Evolutionary conservation across 202 grass and related monocot species (phyloP).

Genomic region (Saccharum hybrid): DNA sequence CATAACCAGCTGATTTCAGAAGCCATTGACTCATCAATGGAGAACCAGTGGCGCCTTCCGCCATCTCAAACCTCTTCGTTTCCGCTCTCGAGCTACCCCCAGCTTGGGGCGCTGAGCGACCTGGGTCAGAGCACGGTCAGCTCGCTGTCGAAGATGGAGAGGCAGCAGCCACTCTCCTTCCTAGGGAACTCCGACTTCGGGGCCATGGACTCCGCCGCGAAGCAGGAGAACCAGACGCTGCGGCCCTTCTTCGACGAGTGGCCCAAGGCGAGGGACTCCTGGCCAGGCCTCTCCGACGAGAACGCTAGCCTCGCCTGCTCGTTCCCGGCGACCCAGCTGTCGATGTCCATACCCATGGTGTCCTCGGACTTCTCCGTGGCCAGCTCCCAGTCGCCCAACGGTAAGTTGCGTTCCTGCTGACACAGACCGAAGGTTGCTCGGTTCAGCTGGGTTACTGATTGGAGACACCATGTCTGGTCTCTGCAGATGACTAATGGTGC

Average conservation of each 20-base stretch:
- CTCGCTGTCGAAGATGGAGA: constrained; percentile 48
- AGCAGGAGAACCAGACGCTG: constrained; percentile 66
- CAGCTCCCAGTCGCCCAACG: constrained; percentile 72
- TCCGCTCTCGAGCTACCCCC: constrained; percentile 50
- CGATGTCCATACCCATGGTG: constrained; percentile 73
- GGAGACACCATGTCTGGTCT: constrained; percentile 5
- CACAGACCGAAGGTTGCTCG: neutral
- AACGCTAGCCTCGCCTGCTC: constrained; percentile 46
- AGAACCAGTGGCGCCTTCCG: constrained; percentile 55
- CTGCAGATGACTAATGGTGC: constrained; percentile 48
- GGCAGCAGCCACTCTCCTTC: constrained; percentile 59
- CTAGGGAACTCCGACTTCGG: constrained; percentile 43
- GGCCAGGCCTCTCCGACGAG: constrained; percentile 58
- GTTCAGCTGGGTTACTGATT: neutral
- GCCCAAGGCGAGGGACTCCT: constrained; percentile 66
- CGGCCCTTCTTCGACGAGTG: constrained; percentile 92
- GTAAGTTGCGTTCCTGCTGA: neutral
- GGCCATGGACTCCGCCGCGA: constrained; percentile 27
- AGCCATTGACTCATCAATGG: constrained; percentile 51
- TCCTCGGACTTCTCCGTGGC: constrained; percentile 72
- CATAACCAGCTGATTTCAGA: constrained; percentile 68
- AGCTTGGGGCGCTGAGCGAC: constrained; percentile 38
- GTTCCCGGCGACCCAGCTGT: constrained; percentile 79
- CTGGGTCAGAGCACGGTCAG: constrained; percentile 40
- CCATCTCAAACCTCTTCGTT: constrained; percentile 51